A percentile compares a stretch with the other conserved stretches of the same genome.
Conservation (phyloP, 768 basidiomycete genomes). For the Trichaptum fuscoviolaceum region DNA sequence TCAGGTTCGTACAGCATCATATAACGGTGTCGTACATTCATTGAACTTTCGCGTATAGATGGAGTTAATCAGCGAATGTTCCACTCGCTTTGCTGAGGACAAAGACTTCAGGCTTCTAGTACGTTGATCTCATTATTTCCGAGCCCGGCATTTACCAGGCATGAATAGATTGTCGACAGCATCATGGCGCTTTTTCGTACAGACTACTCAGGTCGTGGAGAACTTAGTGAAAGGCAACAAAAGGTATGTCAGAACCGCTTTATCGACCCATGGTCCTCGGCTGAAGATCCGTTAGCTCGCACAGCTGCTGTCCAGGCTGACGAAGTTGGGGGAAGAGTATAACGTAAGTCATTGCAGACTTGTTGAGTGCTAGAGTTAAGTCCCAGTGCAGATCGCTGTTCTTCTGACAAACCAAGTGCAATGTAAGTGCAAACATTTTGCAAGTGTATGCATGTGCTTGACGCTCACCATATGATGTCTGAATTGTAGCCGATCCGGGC, state of each 20-base stretch:
- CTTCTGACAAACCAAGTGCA: slow-evolving; percentile 93
- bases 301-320: slow-evolving; percentile 87
- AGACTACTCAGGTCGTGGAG: slow-evolving; percentile 90
- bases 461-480: slow-evolving; percentile 1
- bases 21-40: not conserved
- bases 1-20: slow-evolving; percentile 42
- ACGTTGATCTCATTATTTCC: slow-evolving; percentile 7
- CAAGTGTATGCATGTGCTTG: not conserved
- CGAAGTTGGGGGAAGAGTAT: slow-evolving; percentile 89
- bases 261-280: slow-evolving; percentile 10
- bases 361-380: slow-evolving; percentile 13
- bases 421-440: slow-evolving; percentile 41
- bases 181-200: slow-evolving; percentile 97
- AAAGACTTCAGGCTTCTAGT: slow-evolving; percentile 76
- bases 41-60: slow-evolving; percentile 42
- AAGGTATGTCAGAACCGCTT: slow-evolving; percentile 41
- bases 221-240: slow-evolving; percentile 90
- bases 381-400: slow-evolving; percentile 59
- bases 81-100: slow-evolving; percentile 83
- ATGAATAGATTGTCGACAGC: slow-evolving; percentile 78
- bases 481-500: slow-evolving; percentile 76
- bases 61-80: slow-evolving; percentile 89
- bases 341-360: slow-evolving; percentile 44
- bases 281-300: slow-evolving; percentile 2
- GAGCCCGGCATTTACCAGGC: not conserved